Conservation (phyloP, 176 grass and related monocot genomes). For the Eragrostis curvula region DNA sequence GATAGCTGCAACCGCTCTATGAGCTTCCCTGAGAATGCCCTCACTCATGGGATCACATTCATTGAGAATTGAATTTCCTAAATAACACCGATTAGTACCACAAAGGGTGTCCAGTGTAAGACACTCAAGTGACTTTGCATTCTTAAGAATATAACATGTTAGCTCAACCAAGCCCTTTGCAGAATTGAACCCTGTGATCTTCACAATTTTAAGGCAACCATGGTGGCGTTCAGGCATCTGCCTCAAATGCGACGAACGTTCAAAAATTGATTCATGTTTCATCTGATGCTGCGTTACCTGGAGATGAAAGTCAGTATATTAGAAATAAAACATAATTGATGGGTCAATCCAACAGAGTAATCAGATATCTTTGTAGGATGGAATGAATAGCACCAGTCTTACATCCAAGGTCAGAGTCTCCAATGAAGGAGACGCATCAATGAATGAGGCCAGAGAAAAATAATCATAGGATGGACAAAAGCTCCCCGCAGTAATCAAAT, state of each 20-base stretch:
- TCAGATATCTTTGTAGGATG: not conserved
- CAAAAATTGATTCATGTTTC: not conserved
- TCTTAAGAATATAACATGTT: not conserved
- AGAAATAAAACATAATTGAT: not conserved
- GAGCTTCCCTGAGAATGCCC: not conserved
- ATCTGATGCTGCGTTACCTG: not conserved
- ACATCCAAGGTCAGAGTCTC: constrained; percentile 20
- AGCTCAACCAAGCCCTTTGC: not conserved
- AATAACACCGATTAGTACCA: not conserved
- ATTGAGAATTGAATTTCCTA: not conserved
- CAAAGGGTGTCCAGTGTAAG: not conserved
- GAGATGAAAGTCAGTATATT: not conserved
- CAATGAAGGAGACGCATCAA: constrained; percentile 26
- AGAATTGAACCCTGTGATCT: not conserved
- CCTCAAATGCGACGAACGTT: not conserved
- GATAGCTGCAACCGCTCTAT: not conserved
- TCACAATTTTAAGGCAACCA: not conserved
- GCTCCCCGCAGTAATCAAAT: no score
- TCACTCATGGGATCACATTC: not conserved
- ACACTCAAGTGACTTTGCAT: not conserved
- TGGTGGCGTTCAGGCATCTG: not conserved
- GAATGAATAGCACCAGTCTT: not conserved
- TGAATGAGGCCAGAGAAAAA: constrained; percentile 9
- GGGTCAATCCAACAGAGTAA: not conserved
- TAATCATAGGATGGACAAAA: constrained; percentile 16